Evolutionary conservation across 257 asterid species (phyloP), one percentile per base, ranked within the genome.

Genomic region (Jasminum sambac): DNA sequence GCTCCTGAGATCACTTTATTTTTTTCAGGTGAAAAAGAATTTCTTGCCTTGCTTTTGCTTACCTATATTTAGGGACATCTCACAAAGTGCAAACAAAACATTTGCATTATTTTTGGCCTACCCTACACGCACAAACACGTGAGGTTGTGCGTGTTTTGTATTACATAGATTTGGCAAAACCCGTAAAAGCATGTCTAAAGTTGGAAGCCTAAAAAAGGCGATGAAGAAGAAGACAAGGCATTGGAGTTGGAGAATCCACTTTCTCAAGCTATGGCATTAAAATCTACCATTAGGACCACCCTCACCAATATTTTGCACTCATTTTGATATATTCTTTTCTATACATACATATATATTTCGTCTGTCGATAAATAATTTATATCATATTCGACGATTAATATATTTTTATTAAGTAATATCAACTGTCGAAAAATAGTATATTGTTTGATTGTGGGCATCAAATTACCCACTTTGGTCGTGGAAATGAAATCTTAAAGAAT

Each of bases 111-210:
- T 77, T 77, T 71, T 69, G 76, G 78, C 60, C 75, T 61, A 19
- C 81, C 58, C 55, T 69, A 24, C 72, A 55, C 16, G 10, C 34
- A 55, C 16, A 55, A 6, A 55, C 16, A 21, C 34, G 16, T 21
- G 34, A 8, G 34, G 6, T 6, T 55, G 14, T 21, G 34, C 19
- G 13, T 6, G 16, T 21, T 21, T 4, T 10, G 10, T 55, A 17
- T 83, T 66, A 75, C 78, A 77, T 73, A 75, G 52, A 71, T 77
- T 70, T 69, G 84, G 85, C 79, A 77, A 82, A 81, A 77, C 85
- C 90, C 94, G 80, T 69, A 82, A 89, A 89, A 85, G 91, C 76
- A 78, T 90, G 89, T 84, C 83, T 80, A 83, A 87, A 85, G 94
- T 83, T 76, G 83, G 68, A 73, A 82, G 84, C 67, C 68, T 78